phyloP scores from a whole-genome alignment of 2,329 filamentous ascomycete species.

The Paraphoma sp. region DNA sequence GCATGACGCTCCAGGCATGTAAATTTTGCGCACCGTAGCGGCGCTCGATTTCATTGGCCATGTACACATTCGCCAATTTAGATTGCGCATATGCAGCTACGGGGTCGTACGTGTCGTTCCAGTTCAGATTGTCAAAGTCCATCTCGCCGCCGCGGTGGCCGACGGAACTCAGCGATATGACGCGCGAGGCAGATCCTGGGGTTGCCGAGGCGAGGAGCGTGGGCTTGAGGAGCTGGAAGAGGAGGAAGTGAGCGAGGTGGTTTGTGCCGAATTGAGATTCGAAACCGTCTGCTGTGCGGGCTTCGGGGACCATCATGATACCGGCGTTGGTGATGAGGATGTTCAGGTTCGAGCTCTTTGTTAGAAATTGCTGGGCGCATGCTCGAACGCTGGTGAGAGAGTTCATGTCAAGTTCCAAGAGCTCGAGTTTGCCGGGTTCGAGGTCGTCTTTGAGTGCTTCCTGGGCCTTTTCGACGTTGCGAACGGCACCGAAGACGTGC shows the following conservation, averaged over 20 bases:
- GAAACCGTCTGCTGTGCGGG: constrained; percentile 46
- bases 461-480: constrained; percentile 51
- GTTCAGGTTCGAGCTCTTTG: constrained; percentile 32
- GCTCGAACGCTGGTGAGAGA: constrained; percentile 25
- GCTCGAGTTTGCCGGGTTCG: constrained; percentile 37
- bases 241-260: constrained; percentile 56
- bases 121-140: constrained; percentile 51
- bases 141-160: constrained; percentile 49
- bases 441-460: constrained; percentile 16
- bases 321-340: constrained; percentile 55
- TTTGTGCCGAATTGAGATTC: constrained; percentile 54
- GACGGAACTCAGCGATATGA: constrained; percentile 55
- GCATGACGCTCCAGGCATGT: constrained; percentile 55
- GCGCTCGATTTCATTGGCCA: constrained; percentile 60
- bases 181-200: constrained; percentile 52
- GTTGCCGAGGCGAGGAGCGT: constrained; percentile 47
- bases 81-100: constrained; percentile 54
- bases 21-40: constrained; percentile 54
- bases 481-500: constrained; percentile 52
- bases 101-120: constrained; percentile 46
- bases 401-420: constrained; percentile 40
- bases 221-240: constrained; percentile 51
- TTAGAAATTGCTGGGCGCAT: constrained; percentile 25
- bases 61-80: constrained; percentile 60
- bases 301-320: constrained; percentile 50